These are phyloP conservation scores for Erysimum cheiri DNA, from an alignment of 441 rosid species.

Conservation along the genomic window DNA sequence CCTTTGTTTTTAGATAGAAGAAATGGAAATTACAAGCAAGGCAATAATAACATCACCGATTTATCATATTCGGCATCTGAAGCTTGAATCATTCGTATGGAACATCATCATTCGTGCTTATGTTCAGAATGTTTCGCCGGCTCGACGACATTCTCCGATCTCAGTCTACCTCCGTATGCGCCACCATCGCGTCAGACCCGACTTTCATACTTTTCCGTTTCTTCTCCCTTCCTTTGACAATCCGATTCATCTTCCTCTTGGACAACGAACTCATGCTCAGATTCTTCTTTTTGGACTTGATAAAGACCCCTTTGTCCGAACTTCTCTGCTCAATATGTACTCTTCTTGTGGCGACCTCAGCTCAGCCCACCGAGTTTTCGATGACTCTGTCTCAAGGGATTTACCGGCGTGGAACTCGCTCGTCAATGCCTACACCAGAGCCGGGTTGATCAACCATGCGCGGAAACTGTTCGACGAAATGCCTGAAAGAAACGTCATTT, in stretches of 20 bases:
- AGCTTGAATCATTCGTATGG: constrained; percentile 59
- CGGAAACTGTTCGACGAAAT: constrained; percentile 65
- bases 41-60: constrained; percentile 34
- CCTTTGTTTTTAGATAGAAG: no score
- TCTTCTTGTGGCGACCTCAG: constrained; percentile 58
- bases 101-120: constrained; percentile 53
- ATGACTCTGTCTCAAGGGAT: constrained; percentile 48
- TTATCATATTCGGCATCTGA: constrained; percentile 45
- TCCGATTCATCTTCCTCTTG: constrained; percentile 44
- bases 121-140: constrained; percentile 12
- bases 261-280: constrained; percentile 53
- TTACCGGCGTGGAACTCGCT: constrained; percentile 70
- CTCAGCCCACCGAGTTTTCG: constrained; percentile 54
- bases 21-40: no score
- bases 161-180: constrained; percentile 58
- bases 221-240: constrained; percentile 51
- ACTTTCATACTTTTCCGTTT: constrained; percentile 62
- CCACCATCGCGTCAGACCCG: constrained; percentile 50
- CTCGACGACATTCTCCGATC: constrained; percentile 41
- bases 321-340: constrained; percentile 61
- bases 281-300: constrained; percentile 49
- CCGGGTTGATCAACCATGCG: constrained; percentile 53
- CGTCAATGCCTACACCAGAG: constrained; percentile 52
- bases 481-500: constrained; percentile 60
- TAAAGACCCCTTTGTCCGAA: constrained; percentile 47